Conservation (phyloP, 2,329 filamentous ascomycete species). For the Colletotrichum tabaci region DNA sequence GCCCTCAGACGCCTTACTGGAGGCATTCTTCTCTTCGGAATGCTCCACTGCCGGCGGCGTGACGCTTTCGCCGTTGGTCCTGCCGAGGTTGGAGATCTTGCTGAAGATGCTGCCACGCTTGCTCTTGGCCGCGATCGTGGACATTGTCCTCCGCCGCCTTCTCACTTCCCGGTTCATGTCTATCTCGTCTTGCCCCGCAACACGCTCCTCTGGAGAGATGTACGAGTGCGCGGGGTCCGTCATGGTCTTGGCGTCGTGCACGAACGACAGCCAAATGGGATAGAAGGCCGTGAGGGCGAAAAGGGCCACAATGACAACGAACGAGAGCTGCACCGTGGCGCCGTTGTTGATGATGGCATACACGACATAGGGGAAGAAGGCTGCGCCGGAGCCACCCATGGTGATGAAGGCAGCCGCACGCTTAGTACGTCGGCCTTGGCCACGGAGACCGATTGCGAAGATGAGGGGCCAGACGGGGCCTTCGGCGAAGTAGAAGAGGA, state of each 20-base stretch:
- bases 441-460: conserved; percentile 83
- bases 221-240: conserved; percentile 54
- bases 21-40: conserved; percentile 36
- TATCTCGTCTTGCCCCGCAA: conserved; percentile 29
- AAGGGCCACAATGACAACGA: conserved; percentile 73
- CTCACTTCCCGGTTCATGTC: conserved; percentile 34
- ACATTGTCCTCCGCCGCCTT: conserved; percentile 26
- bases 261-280: conserved; percentile 63
- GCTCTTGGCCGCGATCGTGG: conserved; percentile 26
- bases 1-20: conserved; percentile 35
- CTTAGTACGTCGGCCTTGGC: conserved; percentile 86
- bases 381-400: conserved; percentile 81
- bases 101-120: conserved; percentile 37
- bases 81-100: conserved; percentile 37
- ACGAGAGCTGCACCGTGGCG: conserved; percentile 75
- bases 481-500: conserved; percentile 84
- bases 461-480: conserved; percentile 88
- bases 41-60: conserved; percentile 35
- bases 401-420: conserved; percentile 84
- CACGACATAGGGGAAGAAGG: conserved; percentile 81
- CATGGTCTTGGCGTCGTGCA: conserved; percentile 62
- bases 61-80: conserved; percentile 34
- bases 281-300: conserved; percentile 63
- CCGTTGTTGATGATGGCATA: conserved; percentile 75
- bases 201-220: conserved; percentile 38